Base-by-base conservation (phyloP, 257 asterid species). In the Fraxinus anomala region DNA sequence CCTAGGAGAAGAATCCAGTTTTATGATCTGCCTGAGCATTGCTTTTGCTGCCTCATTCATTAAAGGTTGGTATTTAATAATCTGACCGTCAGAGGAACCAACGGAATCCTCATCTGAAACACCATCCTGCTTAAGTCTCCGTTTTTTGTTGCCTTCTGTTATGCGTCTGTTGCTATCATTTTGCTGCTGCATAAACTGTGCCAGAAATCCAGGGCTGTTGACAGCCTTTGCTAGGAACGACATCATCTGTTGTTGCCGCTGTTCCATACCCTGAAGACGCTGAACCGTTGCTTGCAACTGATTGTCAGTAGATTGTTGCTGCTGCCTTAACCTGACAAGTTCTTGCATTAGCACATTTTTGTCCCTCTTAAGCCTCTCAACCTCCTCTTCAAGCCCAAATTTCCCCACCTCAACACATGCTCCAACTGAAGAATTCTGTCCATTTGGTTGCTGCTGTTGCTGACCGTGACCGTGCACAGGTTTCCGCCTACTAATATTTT, bases 181-280 rank as follows among this genome's bases (percentile, higher is more conserved):
- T 75, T 93, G 97, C 83, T 93, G 98, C 71, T 88, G 98, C 82
- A 95, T 91, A 76, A 93, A 91, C 77, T 91, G 97, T 31, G 97
- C 91, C 66, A 93, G 89, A 84, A 95, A 93, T 36, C 93, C 97
- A 68, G 99, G 98, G 80, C 96, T 93, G 83, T 95, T 95, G 49
- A 95, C 95, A 2, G 98, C 98, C 75, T 95, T 95, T n/a, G 98
- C 97, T 31, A 95, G 88, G 86, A 95, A 95, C 10, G 97, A 88
- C 98, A 95, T 95, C 97, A 95, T 93, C 79, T 93, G 98, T 75
- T 93, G 98, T 71, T 95, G 99, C 63, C 98, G 90, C 77, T 90
- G 99, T 78, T 95, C 99, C 99, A 95, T 95, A 56, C 97, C 99
- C 82, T 94, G 99, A 74, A 95, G 96, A 37, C 92, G 96, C 79